phyloP scores from a whole-genome alignment of 306 rosid species.

The Cyclanthera cordifolia region DNA sequence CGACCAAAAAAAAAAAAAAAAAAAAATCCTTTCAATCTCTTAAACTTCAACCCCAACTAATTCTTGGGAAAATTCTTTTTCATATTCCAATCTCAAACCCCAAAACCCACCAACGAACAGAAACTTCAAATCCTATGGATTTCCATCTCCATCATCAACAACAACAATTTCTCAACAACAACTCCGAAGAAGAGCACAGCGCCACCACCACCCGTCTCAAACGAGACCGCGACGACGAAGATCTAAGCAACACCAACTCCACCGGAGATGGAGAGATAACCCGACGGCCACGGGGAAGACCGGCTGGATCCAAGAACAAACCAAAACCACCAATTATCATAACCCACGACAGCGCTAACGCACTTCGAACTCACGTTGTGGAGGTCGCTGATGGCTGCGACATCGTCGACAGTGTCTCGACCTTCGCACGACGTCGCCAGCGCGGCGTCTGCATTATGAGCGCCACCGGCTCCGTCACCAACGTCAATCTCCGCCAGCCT shows the following conservation, averaged over 20 bases:
- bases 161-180: conserved; percentile 24
- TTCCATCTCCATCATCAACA: conserved; percentile 52
- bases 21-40: neutral
- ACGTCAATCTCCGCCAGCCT: conserved; percentile 75
- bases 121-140: conserved; percentile 36
- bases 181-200: conserved; percentile 68
- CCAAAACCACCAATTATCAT: conserved; percentile 95
- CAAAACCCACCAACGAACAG: neutral
- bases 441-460: conserved; percentile 89
- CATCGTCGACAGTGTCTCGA: conserved; percentile 64
- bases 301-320: conserved; percentile 92
- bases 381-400: conserved; percentile 87
- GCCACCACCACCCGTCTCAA: conserved; percentile 38
- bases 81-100: neutral
- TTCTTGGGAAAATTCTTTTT: neutral
- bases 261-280: conserved; percentile 34
- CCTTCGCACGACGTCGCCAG: conserved; percentile 79
- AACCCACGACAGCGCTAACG: conserved; percentile 89
- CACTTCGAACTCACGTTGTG: conserved; percentile 84
- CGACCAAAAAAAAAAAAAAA: too few species aligned
- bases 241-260: conserved; percentile 8
- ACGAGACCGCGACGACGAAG: conserved; percentile 42
- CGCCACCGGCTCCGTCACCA: conserved; percentile 82
- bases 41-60: neutral
- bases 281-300: conserved; percentile 73